Conservation (phyloP, 495 filamentous ascomycete genomes). For the Penicillium taxi region DNA sequence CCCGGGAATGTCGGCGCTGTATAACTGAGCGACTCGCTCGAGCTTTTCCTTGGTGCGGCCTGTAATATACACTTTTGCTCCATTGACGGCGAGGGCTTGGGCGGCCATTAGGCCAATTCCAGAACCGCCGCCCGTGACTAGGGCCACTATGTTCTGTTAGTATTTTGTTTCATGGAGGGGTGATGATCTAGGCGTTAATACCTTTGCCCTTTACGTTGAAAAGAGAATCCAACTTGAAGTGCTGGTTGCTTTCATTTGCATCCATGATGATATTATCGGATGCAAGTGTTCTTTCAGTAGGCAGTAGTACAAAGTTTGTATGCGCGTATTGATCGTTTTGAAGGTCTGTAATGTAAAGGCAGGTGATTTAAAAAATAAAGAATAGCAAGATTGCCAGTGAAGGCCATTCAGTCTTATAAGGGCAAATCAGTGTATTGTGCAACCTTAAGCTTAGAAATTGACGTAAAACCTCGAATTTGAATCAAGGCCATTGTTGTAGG, state of each 20-base stretch:
- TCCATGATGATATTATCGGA: constrained; percentile 11
- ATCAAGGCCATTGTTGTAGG: no score
- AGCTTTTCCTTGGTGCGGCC: constrained; percentile 51
- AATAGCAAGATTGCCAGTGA: no score
- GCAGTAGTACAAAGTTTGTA: no score
- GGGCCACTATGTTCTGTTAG: constrained; percentile 31
- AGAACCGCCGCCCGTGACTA: constrained; percentile 49
- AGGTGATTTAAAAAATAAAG: no score
- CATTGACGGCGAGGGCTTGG: constrained; percentile 54
- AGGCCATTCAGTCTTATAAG: no score
- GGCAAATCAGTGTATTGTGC: no score
- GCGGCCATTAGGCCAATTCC: constrained; percentile 47
- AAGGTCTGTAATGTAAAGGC: no score
- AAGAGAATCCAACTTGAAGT: constrained; percentile 41
- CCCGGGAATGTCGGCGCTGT: constrained; percentile 40
- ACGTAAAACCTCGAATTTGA: no score
- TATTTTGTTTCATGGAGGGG: not conserved
- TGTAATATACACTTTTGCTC: constrained; percentile 52
- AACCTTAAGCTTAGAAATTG: no score
- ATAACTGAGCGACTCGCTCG: constrained; percentile 40
- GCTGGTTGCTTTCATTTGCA: constrained; percentile 34
- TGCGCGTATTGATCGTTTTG: no score
- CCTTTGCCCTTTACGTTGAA: constrained; percentile 50
- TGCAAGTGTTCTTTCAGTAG: no score
- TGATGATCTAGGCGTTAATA: constrained; percentile 3